Evolutionary conservation across 139 green algal species (phyloP), one percentile per base, ranked within the genome.

Genomic region (Chlorella sp.): DNA sequence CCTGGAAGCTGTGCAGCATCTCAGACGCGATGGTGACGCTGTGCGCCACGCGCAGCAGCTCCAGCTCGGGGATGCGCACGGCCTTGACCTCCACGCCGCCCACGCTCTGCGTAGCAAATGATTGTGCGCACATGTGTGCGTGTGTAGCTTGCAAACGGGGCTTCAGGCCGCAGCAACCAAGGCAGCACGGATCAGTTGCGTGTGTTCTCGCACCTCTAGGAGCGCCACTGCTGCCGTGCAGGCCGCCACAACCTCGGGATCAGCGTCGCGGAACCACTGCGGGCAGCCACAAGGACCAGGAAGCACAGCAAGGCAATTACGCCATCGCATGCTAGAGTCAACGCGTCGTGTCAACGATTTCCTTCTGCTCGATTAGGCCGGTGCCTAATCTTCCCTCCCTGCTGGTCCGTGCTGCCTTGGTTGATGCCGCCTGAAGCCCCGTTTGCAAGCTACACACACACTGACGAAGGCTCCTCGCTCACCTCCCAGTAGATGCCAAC

Each of bases 1-100:
- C 27, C 63, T 50, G 31, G 20, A 64, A 32, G 31, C 65, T 66
- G 34, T 77, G 51, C 14, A 63, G 50, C 66, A 80, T 78, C 24
- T 78, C 78, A 31, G 61, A 55, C 20, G 67, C 23, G 36, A 93
- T 90, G 34, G 86, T 93, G 26, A 81, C 74, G 2, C 70, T 80
- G 74, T 94, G 89, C 2, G 85, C 83, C 27, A 90, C 79, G 2
- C 86, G 77, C 61, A 88, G 68, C 33, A 79, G 69, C 70, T 93
- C 82, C 67, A 95, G 74, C 63, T 95, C 89, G 1, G 88, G 89
- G 10, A 96, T 75, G 26, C 22, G 27, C 26, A 93, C 71, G 0
- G 70, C 60, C 27, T 36, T 67, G 27, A 67, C 30, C 32, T 49
- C 64, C 64, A 70, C 33, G 26, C 32, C 55, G 22, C 55, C 27